Evolutionary conservation across 805 yeast species (phyloP), one percentile per base, ranked within the genome.

Genomic region (Ogataea salicorniae): DNA sequence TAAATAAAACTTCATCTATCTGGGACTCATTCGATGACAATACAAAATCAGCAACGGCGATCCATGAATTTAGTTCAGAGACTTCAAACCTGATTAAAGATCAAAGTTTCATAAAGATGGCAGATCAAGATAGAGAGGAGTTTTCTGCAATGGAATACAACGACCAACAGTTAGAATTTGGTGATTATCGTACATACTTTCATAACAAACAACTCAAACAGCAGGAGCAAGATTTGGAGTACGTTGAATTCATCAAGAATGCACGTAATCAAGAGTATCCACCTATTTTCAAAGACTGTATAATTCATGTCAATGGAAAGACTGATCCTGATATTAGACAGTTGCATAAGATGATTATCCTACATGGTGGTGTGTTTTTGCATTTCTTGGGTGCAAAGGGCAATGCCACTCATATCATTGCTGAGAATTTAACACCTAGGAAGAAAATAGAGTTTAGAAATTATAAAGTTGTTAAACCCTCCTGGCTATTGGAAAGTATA

Each of bases 291-390:
- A 58, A 68, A 35, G 80, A 75, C 1, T 87, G 91, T 61, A 65
- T 71, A 1, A 73, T 92, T 5, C 82, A 85, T 62, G 89, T 92
- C n/a, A 91, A 90, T 58, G 99, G 99, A 1, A 81, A 85, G 58
- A 92, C 98, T 0, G 68, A 67, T 2, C 98, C 98, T 0, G 80
- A 91, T n/a, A 76, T 89, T 15, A 68, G 77, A 38, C 84, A 80
- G 50, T 67, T 94, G 31, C 92, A 87, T 57, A 76, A 82, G 46
- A 56, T 88, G 54, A 81, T 92, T 2, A 78, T 87, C 2, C 55
- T 80, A 9, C 77, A 91, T 64, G 97, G 98, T 0, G 99, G 99
- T 0, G 73, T 69, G 44, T 87, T 86, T 51, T 60, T 84, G 20
- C 84, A 84, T 51, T 82, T 79, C 64, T 64, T 92, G 38, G 73